These are phyloP conservation scores for Paracamarosporium sp. DNA, from an alignment of 2,329 filamentous ascomycete genomes.

Conservation along the genomic window DNA sequence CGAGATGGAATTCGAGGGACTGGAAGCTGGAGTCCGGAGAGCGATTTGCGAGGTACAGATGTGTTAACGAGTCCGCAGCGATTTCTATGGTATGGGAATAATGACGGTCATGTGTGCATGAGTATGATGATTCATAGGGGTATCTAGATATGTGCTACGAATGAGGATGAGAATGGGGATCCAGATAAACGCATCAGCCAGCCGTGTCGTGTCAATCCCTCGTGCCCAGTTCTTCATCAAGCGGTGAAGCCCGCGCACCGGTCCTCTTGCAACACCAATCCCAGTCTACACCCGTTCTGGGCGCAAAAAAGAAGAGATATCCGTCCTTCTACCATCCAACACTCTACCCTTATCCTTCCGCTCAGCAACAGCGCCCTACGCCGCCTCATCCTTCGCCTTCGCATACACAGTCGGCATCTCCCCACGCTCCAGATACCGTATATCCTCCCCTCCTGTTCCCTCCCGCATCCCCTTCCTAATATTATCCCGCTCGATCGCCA, in stretches of 20 bases:
- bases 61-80: slow-evolving; percentile 21
- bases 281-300: not conserved
- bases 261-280: not conserved
- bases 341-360: not conserved
- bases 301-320: not conserved
- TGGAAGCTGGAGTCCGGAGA: slow-evolving; percentile 55
- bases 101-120: not conserved
- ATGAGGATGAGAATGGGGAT: not conserved
- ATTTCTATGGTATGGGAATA: not conserved
- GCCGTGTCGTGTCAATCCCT: not conserved
- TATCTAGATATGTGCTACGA: slow-evolving; percentile 6
- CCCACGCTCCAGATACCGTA: slow-evolving; percentile 19
- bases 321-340: not conserved
- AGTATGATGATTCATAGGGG: not conserved
- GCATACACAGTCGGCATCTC: slow-evolving; percentile 13
- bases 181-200: not conserved
- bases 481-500: slow-evolving; percentile 64
- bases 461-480: slow-evolving; percentile 26
- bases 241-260: not conserved
- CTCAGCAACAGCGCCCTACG: not conserved
- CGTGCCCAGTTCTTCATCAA: not conserved
- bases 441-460: slow-evolving; percentile 9
- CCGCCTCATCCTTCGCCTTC: not conserved
- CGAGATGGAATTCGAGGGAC: slow-evolving; percentile 57
- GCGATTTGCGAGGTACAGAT: slow-evolving; percentile 55